A percentile compares a stretch with the other conserved stretches of the same genome.
Conservation (phyloP, 2,329 filamentous ascomycete species). For the Colletotrichum navitas region DNA sequence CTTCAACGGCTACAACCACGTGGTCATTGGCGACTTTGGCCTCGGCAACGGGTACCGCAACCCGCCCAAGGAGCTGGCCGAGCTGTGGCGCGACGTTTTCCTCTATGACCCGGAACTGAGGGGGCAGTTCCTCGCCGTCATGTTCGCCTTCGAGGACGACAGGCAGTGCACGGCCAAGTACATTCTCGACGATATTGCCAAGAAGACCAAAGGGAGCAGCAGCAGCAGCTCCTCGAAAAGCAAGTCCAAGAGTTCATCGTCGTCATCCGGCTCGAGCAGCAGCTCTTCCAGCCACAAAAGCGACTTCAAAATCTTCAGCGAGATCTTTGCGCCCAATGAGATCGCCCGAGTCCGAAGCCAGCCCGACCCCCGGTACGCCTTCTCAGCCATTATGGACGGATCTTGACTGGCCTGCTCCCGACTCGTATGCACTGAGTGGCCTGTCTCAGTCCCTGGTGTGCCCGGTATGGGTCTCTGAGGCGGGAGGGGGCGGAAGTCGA, state of each 20-base stretch:
- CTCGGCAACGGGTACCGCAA: conserved; percentile 74
- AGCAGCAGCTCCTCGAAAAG: conserved; percentile 48
- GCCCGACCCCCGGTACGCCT: conserved; percentile 66
- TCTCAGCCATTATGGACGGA: conserved; percentile 42
- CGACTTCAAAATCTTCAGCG: conserved; percentile 67
- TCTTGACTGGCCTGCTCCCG: conserved; percentile 33
- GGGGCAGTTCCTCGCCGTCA: conserved; percentile 71
- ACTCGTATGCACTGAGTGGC: conserved; percentile 8
- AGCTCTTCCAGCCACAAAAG: conserved; percentile 47
- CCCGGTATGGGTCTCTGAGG: conserved; percentile 21
- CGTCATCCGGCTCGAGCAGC: conserved; percentile 47
- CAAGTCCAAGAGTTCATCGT: conserved; percentile 51
- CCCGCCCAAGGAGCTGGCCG: conserved; percentile 73
- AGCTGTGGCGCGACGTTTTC: conserved; percentile 75
- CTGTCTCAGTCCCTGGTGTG: conserved; percentile 31
- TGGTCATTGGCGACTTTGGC: conserved; percentile 75
- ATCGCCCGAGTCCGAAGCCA: conserved; percentile 63
- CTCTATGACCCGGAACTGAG: conserved; percentile 72
- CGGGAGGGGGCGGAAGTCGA: conserved; percentile 28
- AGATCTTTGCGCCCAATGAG: conserved; percentile 64
- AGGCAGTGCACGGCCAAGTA: conserved; percentile 65
- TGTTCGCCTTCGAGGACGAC: conserved; percentile 74
- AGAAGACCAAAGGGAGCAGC: conserved; percentile 56
- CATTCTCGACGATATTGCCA: conserved; percentile 67
- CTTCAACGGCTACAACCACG: conserved; percentile 66